Evolutionary conservation across 2,329 filamentous ascomycete species (phyloP).

Genomic region (Fusarium falciforme): DNA sequence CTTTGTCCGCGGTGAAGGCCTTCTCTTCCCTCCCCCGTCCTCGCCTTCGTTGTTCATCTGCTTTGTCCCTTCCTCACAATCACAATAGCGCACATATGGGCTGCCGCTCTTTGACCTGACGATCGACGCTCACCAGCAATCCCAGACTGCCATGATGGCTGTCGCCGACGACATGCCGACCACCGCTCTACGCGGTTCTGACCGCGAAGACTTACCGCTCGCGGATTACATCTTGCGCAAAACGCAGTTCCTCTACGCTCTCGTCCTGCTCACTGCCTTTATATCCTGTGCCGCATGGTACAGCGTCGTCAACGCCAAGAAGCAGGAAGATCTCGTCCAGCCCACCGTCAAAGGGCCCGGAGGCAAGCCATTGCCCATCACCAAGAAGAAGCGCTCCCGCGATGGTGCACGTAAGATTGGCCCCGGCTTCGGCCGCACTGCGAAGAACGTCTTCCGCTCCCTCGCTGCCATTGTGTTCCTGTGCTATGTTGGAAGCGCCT

Average conservation of each 20-base stretch:
- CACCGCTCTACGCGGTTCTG: conserved; percentile 40
- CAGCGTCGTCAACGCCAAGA: conserved; percentile 64
- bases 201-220: conserved; percentile 38
- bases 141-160: conserved; percentile 51
- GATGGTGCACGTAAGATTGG: conserved; percentile 57
- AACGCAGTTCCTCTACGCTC: conserved; percentile 64
- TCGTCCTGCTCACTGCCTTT: conserved; percentile 64
- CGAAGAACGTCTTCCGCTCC: conserved; percentile 81
- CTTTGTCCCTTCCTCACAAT: conserved; percentile 21
- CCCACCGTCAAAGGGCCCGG: conserved; percentile 78
- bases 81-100: conserved; percentile 37
- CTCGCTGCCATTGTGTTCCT: conserved; percentile 76
- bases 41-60: conserved; percentile 15
- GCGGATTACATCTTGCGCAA: conserved; percentile 58
- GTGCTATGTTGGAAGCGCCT: conserved; percentile 81
- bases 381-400: conserved; percentile 65
- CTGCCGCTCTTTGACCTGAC: conserved; percentile 38
- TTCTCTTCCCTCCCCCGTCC: conserved; percentile 32
- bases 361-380: conserved; percentile 84
- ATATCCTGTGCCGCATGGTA: conserved; percentile 62
- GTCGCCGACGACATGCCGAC: conserved; percentile 47
- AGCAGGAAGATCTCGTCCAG: conserved; percentile 58
- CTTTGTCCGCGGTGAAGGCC: conserved; percentile 51
- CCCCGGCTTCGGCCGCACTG: conserved; percentile 71
- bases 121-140: conserved; percentile 37